Evolutionary conservation across 2,329 filamentous ascomycete genomes (phyloP).

Genomic region (Blastomyces gilchristii): DNA sequence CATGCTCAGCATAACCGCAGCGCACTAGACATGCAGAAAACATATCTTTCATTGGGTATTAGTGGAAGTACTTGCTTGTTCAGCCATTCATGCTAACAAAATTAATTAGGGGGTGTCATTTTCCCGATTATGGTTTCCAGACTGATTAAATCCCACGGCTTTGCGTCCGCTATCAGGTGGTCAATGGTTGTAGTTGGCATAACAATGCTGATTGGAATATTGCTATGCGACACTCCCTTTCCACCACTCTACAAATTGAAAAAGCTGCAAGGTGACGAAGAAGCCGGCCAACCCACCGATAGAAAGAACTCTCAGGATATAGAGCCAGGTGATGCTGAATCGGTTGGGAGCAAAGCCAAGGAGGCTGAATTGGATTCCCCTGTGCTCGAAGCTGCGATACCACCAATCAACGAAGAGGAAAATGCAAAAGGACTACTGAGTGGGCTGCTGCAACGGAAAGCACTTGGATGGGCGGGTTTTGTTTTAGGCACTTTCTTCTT

Average conservation of each 20-base stretch:
- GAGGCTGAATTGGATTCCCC: not conserved
- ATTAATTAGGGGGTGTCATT: constrained; percentile 11
- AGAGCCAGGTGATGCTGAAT: constrained; percentile 1
- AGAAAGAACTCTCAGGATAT: not conserved
- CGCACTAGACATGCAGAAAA: not conserved
- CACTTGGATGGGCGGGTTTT: constrained; percentile 2
- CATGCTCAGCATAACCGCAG: not conserved
- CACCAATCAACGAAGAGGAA: not conserved
- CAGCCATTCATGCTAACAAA: not conserved
- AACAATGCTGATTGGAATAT: constrained; percentile 9
- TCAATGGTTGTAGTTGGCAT: constrained; percentile 16
- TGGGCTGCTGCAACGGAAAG: not conserved
- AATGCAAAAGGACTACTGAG: not conserved
- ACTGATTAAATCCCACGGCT: constrained; percentile 12
- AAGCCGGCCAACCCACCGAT: not conserved
- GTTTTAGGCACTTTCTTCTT: constrained; percentile 7
- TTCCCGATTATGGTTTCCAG: constrained; percentile 13
- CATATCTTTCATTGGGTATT: not conserved
- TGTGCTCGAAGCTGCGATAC: not conserved
- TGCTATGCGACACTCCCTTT: constrained; percentile 9
- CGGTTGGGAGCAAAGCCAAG: not conserved
- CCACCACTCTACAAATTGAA: constrained; percentile 1
- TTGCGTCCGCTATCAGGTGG: constrained; percentile 12
- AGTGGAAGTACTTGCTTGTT: not conserved
- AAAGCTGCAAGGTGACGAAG: not conserved